Conservation (phyloP, 2,329 filamentous ascomycete species). For the Chaetomiaceae sp. region DNA sequence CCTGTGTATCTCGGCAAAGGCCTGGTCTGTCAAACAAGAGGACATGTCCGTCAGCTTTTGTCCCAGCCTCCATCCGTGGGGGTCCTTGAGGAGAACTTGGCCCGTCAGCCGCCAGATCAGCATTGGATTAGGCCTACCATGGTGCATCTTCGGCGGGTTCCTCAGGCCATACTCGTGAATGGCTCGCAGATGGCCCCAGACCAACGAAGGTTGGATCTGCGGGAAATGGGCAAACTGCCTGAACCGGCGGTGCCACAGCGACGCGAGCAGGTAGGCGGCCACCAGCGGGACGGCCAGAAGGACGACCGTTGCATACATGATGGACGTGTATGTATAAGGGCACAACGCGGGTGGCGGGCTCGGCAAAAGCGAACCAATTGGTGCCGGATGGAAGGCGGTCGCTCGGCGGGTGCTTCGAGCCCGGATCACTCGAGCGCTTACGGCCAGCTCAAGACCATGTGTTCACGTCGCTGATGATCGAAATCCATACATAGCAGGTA, state of each 20-base stretch:
- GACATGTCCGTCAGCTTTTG: no score
- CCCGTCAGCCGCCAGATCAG: no score
- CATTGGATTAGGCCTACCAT: conserved; percentile 14
- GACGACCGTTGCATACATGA: conserved; percentile 14
- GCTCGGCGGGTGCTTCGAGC: no score
- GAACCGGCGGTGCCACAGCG: conserved; percentile 18
- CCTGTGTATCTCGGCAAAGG: conserved; percentile 27
- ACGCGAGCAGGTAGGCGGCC: conserved; percentile 12
- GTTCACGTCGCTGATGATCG: no score
- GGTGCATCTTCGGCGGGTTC: conserved; percentile 10
- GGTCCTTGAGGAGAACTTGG: no score
- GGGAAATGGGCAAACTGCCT: conserved; percentile 22
- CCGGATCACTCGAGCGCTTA: no score
- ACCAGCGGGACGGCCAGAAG: conserved; percentile 14
- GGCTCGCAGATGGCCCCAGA: conserved; percentile 23
- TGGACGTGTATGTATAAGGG: neutral
- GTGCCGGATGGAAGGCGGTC: no score
- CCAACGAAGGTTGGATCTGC: conserved; percentile 19
- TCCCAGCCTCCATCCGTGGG: no score
- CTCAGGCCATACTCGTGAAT: conserved; percentile 15
- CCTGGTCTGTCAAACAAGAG: conserved; percentile 16
- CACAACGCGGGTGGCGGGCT: no score
- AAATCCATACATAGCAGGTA: no score
- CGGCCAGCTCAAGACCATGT: no score
- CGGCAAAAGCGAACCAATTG: no score